Evolutionary conservation across 768 basidiomycete species (phyloP).

Genomic region (Gymnopilus dilepis): DNA sequence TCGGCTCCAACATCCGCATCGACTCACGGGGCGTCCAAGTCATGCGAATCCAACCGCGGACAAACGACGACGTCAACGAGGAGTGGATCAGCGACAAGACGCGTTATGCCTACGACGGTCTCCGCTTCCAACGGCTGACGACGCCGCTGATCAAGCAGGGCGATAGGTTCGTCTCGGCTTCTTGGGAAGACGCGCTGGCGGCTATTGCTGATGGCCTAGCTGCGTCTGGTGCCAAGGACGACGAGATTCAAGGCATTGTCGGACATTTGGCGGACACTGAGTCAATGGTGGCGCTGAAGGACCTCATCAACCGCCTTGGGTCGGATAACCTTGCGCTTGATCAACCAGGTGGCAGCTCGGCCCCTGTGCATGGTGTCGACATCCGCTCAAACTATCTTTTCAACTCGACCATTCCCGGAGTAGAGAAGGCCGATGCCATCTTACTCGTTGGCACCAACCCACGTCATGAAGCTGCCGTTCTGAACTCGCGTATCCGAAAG

Average conservation of each 20-base stretch:
- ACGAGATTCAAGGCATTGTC: constrained; percentile 95
- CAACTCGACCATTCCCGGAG: constrained; percentile 88
- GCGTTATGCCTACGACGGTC: constrained; percentile 94
- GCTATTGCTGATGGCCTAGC: constrained; percentile 81
- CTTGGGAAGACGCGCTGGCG: constrained; percentile 89
- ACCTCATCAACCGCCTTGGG: constrained; percentile 89
- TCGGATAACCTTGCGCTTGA: constrained; percentile 94
- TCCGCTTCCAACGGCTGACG: constrained; percentile 94
- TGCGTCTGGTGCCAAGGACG: constrained; percentile 79
- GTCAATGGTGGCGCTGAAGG: constrained; percentile 91
- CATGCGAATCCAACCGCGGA: constrained; percentile 95
- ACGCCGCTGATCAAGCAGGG: constrained; percentile 89
- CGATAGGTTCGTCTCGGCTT: constrained; percentile 88
- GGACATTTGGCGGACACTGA: constrained; percentile 95
- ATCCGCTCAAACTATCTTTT: constrained; percentile 96
- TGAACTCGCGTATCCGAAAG: constrained; percentile 97
- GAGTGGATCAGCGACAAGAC: constrained; percentile 99
- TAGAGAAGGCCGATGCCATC: constrained; percentile 91
- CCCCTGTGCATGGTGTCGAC: constrained; percentile 84
- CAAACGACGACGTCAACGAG: constrained; percentile 98
- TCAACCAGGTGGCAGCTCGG: constrained; percentile 64
- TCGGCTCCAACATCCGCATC: constrained; percentile 95
- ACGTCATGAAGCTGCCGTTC: constrained; percentile 93
- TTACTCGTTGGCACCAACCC: constrained; percentile 97
- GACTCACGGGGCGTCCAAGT: constrained; percentile 96